Conservation (phyloP, 345 rosid species). For the Xanthoceras sorbifolium region DNA sequence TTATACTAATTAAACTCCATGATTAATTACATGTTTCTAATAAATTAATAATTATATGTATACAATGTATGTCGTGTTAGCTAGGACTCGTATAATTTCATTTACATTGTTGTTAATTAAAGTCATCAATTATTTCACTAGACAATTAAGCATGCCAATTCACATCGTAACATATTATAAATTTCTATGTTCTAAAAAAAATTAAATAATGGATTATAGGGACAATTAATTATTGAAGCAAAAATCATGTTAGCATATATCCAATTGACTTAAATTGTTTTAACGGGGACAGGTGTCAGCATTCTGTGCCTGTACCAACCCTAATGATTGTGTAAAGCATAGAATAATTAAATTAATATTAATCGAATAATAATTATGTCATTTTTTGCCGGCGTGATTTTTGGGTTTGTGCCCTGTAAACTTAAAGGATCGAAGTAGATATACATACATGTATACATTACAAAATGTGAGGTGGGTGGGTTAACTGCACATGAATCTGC, state of each 20-base stretch:
- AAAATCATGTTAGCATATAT: neutral
- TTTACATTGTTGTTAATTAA: neutral
- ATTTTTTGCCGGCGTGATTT: constrained; percentile 39
- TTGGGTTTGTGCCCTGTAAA: constrained; percentile 30
- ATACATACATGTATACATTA: constrained; percentile 1
- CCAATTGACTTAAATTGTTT: constrained; percentile 4
- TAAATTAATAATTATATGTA: neutral
- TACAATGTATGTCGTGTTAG: neutral
- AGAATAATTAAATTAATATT: neutral
- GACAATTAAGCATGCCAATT: constrained; percentile 1
- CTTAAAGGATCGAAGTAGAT: neutral
- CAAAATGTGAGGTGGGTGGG: constrained; percentile 28
- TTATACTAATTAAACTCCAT: neutral
- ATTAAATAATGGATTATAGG: too few species aligned
- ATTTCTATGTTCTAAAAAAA: neutral
- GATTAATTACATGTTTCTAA: neutral
- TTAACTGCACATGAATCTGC: constrained; percentile 28
- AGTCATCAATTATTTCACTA: neutral
- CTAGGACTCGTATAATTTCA: neutral
- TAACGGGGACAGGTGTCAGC: constrained; percentile 1
- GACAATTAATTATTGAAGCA: neutral
- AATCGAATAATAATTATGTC: constrained; percentile 22
- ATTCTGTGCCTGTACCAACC: constrained; percentile 4
- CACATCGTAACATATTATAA: constrained; percentile 12
- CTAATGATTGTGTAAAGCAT: constrained; percentile 27